Percentiles rank a stretch among this genome's conserved stretches.
phyloP scores from a whole-genome alignment of 805 yeast species.

The Blastobotrys robertii region DNA sequence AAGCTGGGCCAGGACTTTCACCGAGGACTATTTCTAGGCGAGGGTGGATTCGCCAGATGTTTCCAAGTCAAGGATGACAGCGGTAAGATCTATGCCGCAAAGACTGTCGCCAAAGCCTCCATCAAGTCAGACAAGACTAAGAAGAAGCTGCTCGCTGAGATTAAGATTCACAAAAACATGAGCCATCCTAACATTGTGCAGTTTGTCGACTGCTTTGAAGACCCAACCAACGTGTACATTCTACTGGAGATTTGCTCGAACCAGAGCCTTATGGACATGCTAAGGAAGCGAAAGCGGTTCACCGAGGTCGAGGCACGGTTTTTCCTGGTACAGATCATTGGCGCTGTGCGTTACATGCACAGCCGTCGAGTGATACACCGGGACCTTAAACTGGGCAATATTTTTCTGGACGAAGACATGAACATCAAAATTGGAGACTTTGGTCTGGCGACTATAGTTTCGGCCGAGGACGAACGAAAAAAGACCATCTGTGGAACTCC shows the following conservation, averaged over 20 bases:
- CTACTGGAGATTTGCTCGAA: slow-evolving; percentile 90
- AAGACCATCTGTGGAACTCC: slow-evolving; percentile 98
- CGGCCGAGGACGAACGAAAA: slow-evolving; percentile 60
- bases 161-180: slow-evolving; percentile 87
- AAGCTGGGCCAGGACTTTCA: slow-evolving; percentile 81
- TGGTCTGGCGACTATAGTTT: slow-evolving; percentile 94
- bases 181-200: slow-evolving; percentile 83
- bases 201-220: slow-evolving; percentile 95
- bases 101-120: slow-evolving; percentile 94
- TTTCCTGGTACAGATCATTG: slow-evolving; percentile 85
- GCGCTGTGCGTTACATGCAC: slow-evolving; percentile 90
- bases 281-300: slow-evolving; percentile 73
- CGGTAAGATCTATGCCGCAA: slow-evolving; percentile 88
- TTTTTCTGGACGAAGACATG: slow-evolving; percentile 89
- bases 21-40: slow-evolving; percentile 86
- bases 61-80: slow-evolving; percentile 86
- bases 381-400: slow-evolving; percentile 91
- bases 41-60: slow-evolving; percentile 98
- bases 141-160: slow-evolving; percentile 70
- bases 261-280: slow-evolving; percentile 86
- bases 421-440: slow-evolving; percentile 94
- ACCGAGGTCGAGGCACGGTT: slow-evolving; percentile 87
- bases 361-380: slow-evolving; percentile 88
- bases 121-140: slow-evolving; percentile 85
- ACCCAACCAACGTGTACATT: slow-evolving; percentile 87